A percentile compares a stretch with the other conserved stretches of the same genome.
phyloP scores from a whole-genome alignment of 345 rosid species.

The Pugionium dolabratum region DNA sequence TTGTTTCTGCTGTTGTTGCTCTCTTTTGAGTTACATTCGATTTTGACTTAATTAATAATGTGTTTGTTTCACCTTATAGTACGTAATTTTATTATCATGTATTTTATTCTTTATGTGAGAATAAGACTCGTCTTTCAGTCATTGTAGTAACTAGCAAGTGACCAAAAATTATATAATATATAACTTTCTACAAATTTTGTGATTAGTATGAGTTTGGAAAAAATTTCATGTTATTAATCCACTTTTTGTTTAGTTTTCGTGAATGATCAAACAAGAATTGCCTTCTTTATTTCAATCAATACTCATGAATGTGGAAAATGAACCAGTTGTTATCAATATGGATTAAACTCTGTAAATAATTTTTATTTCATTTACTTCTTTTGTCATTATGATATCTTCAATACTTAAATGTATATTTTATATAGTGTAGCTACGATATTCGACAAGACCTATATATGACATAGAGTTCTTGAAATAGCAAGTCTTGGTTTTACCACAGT shows the following conservation, averaged over 20 bases:
- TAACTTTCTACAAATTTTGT: neutral
- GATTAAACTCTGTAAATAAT: neutral
- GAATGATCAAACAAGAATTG: conserved; percentile 5
- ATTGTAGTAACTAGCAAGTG: neutral
- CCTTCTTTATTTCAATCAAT: no score
- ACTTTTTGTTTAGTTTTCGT: neutral
- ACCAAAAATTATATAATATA: no score
- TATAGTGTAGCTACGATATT: conserved; percentile 42
- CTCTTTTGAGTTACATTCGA: conserved; percentile 31
- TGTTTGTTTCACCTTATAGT: conserved; percentile 18
- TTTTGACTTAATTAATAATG: neutral
- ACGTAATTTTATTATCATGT: conserved; percentile 13
- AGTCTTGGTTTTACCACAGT: conserved; percentile 37
- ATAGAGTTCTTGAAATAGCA: conserved; percentile 39
- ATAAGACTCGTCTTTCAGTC: neutral
- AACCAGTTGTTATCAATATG: neutral
- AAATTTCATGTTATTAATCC: neutral
- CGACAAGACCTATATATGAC: conserved; percentile 42
- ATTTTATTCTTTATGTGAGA: conserved; percentile 2
- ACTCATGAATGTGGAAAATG: no score
- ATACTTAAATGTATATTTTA: conserved; percentile 18
- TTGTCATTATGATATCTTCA: neutral
- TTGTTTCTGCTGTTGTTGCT: conserved; percentile 37
- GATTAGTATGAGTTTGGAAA: conserved; percentile 6
- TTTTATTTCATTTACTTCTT: conserved; percentile 1